Percentiles rank a stretch among this genome's conserved stretches.
Evolutionary conservation across 371 early-diverging fungal genomes (phyloP).

Genomic region (Sporodiniella umbellata): DNA sequence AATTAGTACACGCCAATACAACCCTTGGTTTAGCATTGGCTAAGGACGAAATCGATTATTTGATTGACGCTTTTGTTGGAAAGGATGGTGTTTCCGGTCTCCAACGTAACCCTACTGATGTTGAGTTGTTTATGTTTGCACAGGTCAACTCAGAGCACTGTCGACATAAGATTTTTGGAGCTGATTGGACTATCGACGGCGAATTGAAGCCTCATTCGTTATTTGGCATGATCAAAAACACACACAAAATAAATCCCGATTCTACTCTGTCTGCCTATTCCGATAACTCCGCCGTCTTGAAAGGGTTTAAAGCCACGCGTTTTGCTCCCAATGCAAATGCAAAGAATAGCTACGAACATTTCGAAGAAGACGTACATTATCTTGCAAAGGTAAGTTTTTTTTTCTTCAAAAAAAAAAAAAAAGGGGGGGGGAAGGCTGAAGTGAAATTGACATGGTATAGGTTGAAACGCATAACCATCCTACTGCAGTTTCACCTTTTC

Average conservation of each 20-base stretch:
- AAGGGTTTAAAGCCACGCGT: conserved; percentile 70
- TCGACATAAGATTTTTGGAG: conserved; percentile 97
- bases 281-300: conserved; percentile 95
- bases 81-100: conserved; percentile 43
- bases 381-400: conserved; percentile 67
- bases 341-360: conserved; percentile 46
- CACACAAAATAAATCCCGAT: conserved; percentile 77
- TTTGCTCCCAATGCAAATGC: conserved; percentile 60
- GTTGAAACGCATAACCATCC: conserved; percentile 99
- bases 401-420: background rate
- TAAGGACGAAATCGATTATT: conserved; percentile 91
- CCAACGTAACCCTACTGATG: conserved; percentile 92
- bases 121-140: conserved; percentile 98
- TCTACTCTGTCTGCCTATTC: conserved; percentile 92
- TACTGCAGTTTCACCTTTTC: conserved; percentile 95
- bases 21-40: conserved; percentile 92
- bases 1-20: conserved; percentile 76
- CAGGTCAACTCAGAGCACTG: conserved; percentile 99
- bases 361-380: conserved; percentile 75
- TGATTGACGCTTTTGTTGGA: conserved; percentile 83
- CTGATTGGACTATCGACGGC: conserved; percentile 94
- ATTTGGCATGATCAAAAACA: conserved; percentile 93
- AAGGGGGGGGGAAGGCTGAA: background rate
- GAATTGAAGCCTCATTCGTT: conserved; percentile 74
- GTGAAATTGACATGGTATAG: conserved; percentile 13